phyloP scores from a whole-genome alignment of 495 filamentous ascomycete species.

The Penicillium desertorum region DNA sequence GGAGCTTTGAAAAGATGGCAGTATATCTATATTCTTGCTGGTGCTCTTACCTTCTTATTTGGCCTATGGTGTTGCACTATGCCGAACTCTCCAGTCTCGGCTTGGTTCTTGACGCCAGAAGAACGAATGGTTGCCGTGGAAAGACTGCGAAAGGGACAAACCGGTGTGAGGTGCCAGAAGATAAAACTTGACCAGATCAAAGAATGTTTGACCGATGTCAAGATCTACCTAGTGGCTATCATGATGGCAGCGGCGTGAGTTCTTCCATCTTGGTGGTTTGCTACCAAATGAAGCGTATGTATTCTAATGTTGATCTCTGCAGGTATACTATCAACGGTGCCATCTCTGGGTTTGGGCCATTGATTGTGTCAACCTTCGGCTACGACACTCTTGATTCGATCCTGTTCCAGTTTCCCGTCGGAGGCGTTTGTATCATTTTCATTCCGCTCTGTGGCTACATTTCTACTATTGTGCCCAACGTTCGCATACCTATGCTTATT shows the following conservation, averaged over 20 bases:
- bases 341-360: slow-evolving; percentile 71
- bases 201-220: slow-evolving; percentile 50
- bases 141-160: slow-evolving; percentile 51
- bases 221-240: slow-evolving; percentile 54
- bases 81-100: slow-evolving; percentile 53
- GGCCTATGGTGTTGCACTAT: slow-evolving; percentile 60
- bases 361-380: slow-evolving; percentile 74
- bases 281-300: no score
- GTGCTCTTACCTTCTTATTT: slow-evolving; percentile 62
- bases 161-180: slow-evolving; percentile 52
- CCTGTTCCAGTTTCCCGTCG: slow-evolving; percentile 71
- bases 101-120: slow-evolving; percentile 53
- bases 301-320: no score
- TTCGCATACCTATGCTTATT: slow-evolving; percentile 62
- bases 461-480: slow-evolving; percentile 57
- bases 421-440: slow-evolving; percentile 60
- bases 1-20: slow-evolving; percentile 61
- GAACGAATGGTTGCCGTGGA: slow-evolving; percentile 56
- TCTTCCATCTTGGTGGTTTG: neutral
- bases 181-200: slow-evolving; percentile 51
- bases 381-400: slow-evolving; percentile 65
- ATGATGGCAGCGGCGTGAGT: slow-evolving; percentile 57
- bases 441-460: slow-evolving; percentile 66
- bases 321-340: slow-evolving; percentile 72
- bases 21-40: slow-evolving; percentile 67